Conservation (phyloP, 202 grass and related monocot genomes). For the Setaria viridis region DNA sequence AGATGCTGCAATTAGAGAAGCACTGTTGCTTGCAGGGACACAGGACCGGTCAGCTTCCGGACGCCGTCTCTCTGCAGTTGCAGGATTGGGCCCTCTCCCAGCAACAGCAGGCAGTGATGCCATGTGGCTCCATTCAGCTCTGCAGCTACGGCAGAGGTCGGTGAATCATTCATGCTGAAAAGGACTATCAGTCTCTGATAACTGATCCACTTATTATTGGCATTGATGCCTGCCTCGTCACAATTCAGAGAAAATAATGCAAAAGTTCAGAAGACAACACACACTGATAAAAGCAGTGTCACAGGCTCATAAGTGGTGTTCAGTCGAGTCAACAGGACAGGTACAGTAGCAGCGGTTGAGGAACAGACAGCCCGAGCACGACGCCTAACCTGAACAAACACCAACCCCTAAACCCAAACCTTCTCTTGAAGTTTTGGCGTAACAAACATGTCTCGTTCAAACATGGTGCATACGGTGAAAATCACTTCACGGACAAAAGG, state of each 20-base stretch:
- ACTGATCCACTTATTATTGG: conserved; percentile 15
- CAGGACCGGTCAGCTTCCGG: background rate
- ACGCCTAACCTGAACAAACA: background rate
- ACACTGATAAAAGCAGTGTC: conserved; percentile 13
- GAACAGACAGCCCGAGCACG: background rate
- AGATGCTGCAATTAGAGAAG: conserved; percentile 4
- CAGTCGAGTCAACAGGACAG: conserved; percentile 6
- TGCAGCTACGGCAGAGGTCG: background rate
- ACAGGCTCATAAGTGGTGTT: conserved; percentile 4
- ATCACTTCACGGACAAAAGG: conserved; percentile 22
- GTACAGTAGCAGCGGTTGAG: background rate
- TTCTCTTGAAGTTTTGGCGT: background rate
- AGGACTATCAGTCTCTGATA: conserved; percentile 28
- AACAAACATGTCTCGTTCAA: conserved; percentile 11
- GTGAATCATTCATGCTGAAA: conserved; percentile 29
- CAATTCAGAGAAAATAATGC: conserved; percentile 13
- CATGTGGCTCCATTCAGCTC: conserved; percentile 30
- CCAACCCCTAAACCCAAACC: background rate
- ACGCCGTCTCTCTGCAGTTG: background rate
- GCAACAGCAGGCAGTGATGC: conserved; percentile 17
- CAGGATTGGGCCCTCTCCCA: background rate
- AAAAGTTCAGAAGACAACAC: conserved; percentile 25
- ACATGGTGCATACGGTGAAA: background rate
- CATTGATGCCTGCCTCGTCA: background rate
- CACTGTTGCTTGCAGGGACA: conserved; percentile 32